Evolutionary conservation across 2,329 filamentous ascomycete genomes (phyloP).

Genomic region (Aspergillus amoenus): DNA sequence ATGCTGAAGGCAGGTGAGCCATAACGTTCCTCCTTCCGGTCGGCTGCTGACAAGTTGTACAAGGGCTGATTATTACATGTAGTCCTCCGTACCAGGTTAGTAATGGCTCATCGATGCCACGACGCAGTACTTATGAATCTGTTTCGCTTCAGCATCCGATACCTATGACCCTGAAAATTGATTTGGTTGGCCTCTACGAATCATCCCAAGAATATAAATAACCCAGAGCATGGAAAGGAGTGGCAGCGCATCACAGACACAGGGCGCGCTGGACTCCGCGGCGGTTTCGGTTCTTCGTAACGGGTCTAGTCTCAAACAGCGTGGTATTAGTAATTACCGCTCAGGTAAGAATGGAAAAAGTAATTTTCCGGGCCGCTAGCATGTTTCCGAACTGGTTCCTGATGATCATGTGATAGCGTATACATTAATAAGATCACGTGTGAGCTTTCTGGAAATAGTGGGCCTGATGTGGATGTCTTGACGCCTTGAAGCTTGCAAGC

Average conservation of each 20-base stretch:
- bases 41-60: conserved; percentile 7
- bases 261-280: neutral
- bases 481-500: neutral
- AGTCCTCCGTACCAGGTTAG: neutral
- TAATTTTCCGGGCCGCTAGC: neutral
- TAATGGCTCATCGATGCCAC: neutral
- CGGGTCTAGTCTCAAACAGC: conserved; percentile 5
- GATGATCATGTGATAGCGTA: conserved; percentile 3
- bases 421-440: neutral
- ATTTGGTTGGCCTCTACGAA: neutral
- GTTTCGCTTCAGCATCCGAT: neutral
- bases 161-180: neutral
- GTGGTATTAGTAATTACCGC: neutral
- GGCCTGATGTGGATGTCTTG: neutral
- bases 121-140: neutral
- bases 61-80: conserved; percentile 3
- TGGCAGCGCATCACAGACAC: neutral
- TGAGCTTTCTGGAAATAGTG: neutral
- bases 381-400: neutral
- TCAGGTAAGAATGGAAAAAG: neutral
- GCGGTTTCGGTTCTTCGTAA: conserved; percentile 1
- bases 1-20: conserved; percentile 2
- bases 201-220: conserved; percentile 1
- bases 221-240: neutral
- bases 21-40: conserved; percentile 6